Base-by-base conservation (phyloP, 2,329 filamentous ascomycete species). In the Ophiocordyceps camponoti-leonardi region DNA sequence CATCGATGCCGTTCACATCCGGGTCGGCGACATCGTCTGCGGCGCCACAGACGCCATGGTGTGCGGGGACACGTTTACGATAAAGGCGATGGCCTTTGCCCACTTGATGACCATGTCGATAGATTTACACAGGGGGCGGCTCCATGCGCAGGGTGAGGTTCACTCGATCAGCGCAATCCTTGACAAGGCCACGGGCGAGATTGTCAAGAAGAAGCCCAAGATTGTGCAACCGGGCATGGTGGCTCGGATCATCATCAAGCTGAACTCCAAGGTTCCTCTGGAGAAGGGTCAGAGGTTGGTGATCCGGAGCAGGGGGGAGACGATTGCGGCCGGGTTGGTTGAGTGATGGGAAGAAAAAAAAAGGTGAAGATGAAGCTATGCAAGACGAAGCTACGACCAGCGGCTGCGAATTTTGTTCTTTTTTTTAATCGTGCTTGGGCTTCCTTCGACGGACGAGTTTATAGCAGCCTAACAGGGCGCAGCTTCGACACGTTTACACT, bases 31-130 rank as follows among this genome's bases (percentile, higher is more conserved):
- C 56, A 83, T 96, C 18, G 65, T 94, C n/a, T 94, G 87, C 63
- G 72, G 76, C 43, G 71, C 78, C 0, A 69, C 71, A 1, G 65
- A 73, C 1, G 81, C 86, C 0, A 80, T 94, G 31, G 64, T 69
- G 23, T 83, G 82, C 48, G 68, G 86, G 48, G 82, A 81, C 47
- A 73, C 69, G 0, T 88, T 96, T 54, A 85, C 77, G 2, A 77
- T 83, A 49, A 94, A 94, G 62, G 79, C 92, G 12, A 72, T 95
- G 46, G 86, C 88, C 0, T 94, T 96, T 55, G 86, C 94, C 49
- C 81, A 90, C 50, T 65, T 98, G 16, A 81, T 88, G 63, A 90
- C 90, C 0, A 92, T 90, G 77, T 77, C 78, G 22, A 77, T 96
- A 11, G 90, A 96, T 56, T 78, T 98, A 10, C 88, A 95, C 60